Evolutionary conservation across 2,329 filamentous ascomycete genomes (phyloP).

Genomic region (Fusarium duplospermum): DNA sequence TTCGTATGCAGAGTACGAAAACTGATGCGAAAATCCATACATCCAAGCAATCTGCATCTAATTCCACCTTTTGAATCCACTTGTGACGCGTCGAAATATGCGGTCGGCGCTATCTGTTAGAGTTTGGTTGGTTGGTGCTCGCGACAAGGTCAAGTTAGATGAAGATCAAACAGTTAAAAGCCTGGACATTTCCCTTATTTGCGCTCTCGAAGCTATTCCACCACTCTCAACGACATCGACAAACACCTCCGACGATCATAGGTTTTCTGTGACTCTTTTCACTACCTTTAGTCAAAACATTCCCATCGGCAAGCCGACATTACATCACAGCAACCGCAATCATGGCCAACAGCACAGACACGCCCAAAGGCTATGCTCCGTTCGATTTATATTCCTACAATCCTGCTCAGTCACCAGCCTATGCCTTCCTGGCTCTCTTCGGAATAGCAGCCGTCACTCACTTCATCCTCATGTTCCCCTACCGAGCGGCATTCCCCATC

Average conservation of each 20-base stretch:
- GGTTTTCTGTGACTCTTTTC: neutral
- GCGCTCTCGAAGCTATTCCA: neutral
- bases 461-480: constrained; percentile 53
- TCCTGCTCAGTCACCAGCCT: constrained; percentile 48
- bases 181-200: neutral
- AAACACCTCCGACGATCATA: neutral
- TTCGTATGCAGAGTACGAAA: neutral
- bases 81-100: neutral
- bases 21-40: neutral
- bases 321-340: neutral
- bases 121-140: neutral
- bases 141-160: neutral
- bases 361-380: constrained; percentile 30
- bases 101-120: neutral
- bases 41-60: neutral
- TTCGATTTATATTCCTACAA: constrained; percentile 58
- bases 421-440: constrained; percentile 39
- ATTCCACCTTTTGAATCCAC: neutral
- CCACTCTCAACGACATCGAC: neutral
- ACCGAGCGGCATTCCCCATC: constrained; percentile 61
- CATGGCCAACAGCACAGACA: constrained; percentile 13
- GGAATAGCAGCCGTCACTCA: constrained; percentile 54
- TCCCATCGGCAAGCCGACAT: neutral
- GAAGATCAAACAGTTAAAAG: neutral
- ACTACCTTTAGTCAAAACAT: neutral